phyloP scores from a whole-genome alignment of 2,329 filamentous ascomycete genomes.

The Penicillium fuscoglaucum region DNA sequence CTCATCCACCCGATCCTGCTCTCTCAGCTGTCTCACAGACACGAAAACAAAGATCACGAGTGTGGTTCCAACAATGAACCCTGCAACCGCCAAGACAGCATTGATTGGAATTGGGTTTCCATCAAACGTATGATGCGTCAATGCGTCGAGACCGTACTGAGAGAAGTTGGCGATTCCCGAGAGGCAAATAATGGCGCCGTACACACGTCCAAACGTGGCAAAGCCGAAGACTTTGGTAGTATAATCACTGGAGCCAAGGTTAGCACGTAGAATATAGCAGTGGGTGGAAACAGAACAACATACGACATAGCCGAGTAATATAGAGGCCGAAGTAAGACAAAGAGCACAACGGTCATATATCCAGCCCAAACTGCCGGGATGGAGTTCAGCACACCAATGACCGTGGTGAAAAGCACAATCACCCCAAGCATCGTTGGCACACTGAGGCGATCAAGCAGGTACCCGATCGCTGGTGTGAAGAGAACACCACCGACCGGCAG shows the following conservation, averaged over 20 bases:
- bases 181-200: slow-evolving; percentile 84
- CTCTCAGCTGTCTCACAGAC: slow-evolving; percentile 19
- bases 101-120: slow-evolving; percentile 79
- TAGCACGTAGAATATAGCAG: background rate
- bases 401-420: slow-evolving; percentile 70
- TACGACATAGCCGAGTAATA: slow-evolving; percentile 86
- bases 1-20: slow-evolving; percentile 16
- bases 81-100: slow-evolving; percentile 62
- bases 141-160: slow-evolving; percentile 74
- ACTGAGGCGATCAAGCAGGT: slow-evolving; percentile 73
- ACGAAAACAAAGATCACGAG: slow-evolving; percentile 65
- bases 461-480: slow-evolving; percentile 80
- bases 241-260: slow-evolving; percentile 62
- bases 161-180: slow-evolving; percentile 81
- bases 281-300: slow-evolving; percentile 26
- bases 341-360: slow-evolving; percentile 77
- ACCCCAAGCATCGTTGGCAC: slow-evolving; percentile 69
- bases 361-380: slow-evolving; percentile 63
- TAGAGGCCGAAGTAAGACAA: slow-evolving; percentile 81
- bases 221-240: slow-evolving; percentile 91
- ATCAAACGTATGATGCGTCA: slow-evolving; percentile 70
- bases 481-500: slow-evolving; percentile 78
- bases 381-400: slow-evolving; percentile 74
- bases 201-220: slow-evolving; percentile 85
- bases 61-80: slow-evolving; percentile 63